Conservation (phyloP, 805 yeast genomes). For the Candida xyloterini region DNA sequence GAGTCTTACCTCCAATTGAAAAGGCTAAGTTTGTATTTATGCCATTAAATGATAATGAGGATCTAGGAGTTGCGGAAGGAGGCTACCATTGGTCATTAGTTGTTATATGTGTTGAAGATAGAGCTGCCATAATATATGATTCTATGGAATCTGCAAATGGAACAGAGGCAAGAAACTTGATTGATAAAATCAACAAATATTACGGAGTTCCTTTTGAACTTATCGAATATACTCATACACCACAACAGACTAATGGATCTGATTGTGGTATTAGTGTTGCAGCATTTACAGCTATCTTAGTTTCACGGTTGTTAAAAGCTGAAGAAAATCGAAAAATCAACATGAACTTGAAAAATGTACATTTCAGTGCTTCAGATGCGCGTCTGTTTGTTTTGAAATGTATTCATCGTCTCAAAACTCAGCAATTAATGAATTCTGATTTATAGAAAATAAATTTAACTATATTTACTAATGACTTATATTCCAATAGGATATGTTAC, state of each 20-base stretch:
- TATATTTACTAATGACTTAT: constrained; percentile 8
- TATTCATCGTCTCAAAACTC: constrained; percentile 30
- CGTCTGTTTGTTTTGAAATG: constrained; percentile 42
- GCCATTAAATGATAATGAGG: constrained; percentile 67
- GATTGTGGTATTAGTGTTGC: constrained; percentile 58
- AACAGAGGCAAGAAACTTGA: constrained; percentile 33
- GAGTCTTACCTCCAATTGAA: constrained; percentile 45
- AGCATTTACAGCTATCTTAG: constrained; percentile 36
- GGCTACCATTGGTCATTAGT: constrained; percentile 79
- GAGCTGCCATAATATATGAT: constrained; percentile 55
- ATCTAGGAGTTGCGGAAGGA: constrained; percentile 54
- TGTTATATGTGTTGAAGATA: constrained; percentile 47
- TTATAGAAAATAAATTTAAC: not conserved
- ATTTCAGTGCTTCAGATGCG: constrained; percentile 47
- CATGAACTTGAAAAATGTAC: constrained; percentile 39
- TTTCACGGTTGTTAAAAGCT: constrained; percentile 33
- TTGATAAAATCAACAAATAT: constrained; percentile 30
- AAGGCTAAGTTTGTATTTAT: constrained; percentile 52
- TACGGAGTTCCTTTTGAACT: constrained; percentile 24
- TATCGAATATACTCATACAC: constrained; percentile 33
- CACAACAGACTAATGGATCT: constrained; percentile 63
- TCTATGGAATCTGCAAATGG: constrained; percentile 49
- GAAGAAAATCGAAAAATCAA: constrained; percentile 32
- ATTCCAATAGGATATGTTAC: constrained; percentile 77
- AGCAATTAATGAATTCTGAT: constrained; percentile 2